These are phyloP conservation scores for Aureobasidium uvarum DNA, from an alignment of 2,329 filamentous ascomycete species.

Conservation along the genomic window DNA sequence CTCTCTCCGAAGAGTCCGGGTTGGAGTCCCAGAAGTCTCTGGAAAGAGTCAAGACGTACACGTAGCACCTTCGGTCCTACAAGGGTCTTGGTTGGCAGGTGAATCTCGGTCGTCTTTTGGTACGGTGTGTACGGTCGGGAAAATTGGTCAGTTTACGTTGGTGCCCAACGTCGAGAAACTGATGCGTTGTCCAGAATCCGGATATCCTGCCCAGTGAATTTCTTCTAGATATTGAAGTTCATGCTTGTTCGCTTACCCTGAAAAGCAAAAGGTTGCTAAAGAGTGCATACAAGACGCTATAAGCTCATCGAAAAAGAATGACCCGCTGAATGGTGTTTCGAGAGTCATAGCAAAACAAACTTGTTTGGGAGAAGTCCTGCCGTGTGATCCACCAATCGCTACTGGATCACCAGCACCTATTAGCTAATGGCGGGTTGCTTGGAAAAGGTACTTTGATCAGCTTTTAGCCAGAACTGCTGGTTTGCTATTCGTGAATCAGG, in stretches of 20 bases:
- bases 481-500: not conserved
- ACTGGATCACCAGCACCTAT: not conserved
- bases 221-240: not conserved
- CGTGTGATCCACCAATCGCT: not conserved
- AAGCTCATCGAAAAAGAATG: not conserved
- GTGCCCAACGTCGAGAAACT: not conserved
- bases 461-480: not conserved
- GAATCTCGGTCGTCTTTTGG: not conserved
- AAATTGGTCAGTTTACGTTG: not conserved
- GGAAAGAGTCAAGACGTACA: not conserved
- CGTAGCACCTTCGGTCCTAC: not conserved
- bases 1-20: not conserved
- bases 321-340: not conserved
- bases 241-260: not conserved
- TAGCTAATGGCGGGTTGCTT: not conserved
- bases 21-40: not conserved
- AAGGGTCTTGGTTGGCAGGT: not conserved
- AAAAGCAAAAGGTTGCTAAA: not conserved
- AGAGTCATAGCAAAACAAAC: not conserved
- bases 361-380: not conserved
- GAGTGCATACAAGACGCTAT: not conserved
- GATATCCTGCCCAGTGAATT: conserved; percentile 37
- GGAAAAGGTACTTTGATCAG: not conserved
- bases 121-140: not conserved
- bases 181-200: not conserved